Conservation (phyloP, 2,329 filamentous ascomycete genomes). For the Escovopsis sp. region DNA sequence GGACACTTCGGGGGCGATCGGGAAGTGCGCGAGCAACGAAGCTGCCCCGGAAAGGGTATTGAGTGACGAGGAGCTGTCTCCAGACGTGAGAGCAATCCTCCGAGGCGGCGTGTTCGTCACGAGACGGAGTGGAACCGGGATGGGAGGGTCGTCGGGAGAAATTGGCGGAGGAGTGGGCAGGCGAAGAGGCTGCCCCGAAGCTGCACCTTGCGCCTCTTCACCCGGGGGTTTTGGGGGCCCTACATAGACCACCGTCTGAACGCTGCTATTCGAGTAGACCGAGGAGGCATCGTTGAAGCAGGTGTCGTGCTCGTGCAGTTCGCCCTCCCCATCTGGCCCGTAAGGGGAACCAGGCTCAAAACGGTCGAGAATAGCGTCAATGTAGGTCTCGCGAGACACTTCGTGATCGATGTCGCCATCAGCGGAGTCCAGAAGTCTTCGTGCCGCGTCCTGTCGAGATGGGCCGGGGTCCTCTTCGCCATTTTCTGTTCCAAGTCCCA, state of each 20-base stretch:
- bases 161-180: neutral
- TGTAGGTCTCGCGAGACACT: neutral
- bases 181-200: neutral
- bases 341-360: too few relatives aligned
- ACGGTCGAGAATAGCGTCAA: neutral
- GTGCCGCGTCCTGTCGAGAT: too few relatives aligned
- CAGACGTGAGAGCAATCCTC: neutral
- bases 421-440: neutral
- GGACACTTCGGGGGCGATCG: constrained; percentile 11
- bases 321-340: too few relatives aligned
- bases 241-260: constrained; percentile 6
- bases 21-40: constrained; percentile 15
- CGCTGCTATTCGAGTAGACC: constrained; percentile 10
- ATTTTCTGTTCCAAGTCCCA: neutral
- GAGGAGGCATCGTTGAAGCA: constrained; percentile 6
- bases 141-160: neutral
- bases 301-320: too few relatives aligned
- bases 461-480: neutral
- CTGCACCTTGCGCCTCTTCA: too few relatives aligned
- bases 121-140: neutral
- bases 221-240: neutral
- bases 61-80: constrained; percentile 6
- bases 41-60: constrained; percentile 5
- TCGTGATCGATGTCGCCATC: too few relatives aligned
- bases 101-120: neutral